Conservation (phyloP, 73 alveolate genomes). For the Durusdinium trenchii region DNA sequence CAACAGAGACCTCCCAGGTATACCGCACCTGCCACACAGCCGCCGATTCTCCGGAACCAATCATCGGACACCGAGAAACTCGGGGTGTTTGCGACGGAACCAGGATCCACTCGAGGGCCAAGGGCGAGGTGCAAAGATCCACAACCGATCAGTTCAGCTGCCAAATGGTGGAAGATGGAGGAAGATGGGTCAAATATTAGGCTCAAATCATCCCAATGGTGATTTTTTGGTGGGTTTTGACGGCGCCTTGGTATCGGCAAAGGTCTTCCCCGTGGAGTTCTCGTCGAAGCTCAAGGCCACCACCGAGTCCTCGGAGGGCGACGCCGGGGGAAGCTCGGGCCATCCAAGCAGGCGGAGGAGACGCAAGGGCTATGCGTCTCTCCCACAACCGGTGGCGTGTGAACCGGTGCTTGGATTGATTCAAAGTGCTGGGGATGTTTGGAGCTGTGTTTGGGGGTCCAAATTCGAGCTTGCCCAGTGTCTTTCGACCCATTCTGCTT, state of each 20-base stretch:
- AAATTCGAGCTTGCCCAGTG: no score
- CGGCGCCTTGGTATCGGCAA: conserved; percentile 57
- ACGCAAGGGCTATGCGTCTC: no score
- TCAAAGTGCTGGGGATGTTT: no score
- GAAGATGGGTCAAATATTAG: background rate
- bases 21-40: conserved; percentile 32
- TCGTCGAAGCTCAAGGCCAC: conserved; percentile 83
- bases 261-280: conserved; percentile 84
- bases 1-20: conserved; percentile 71
- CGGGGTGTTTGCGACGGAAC: background rate
- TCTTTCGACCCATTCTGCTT: no score
- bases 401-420: no score
- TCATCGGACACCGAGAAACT: background rate
- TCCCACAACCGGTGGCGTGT: no score
- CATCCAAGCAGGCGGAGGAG: no score
- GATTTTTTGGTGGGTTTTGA: no score
- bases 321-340: no score
- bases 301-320: conserved; percentile 55
- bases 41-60: background rate
- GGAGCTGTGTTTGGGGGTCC: no score
- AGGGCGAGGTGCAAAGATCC: no score
- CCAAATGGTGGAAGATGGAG: background rate
- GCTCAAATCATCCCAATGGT: background rate
- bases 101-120: background rate
- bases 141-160: no score